Base-by-base conservation (phyloP, 257 asterid genomes). In the Penstemon davidsonii region DNA sequence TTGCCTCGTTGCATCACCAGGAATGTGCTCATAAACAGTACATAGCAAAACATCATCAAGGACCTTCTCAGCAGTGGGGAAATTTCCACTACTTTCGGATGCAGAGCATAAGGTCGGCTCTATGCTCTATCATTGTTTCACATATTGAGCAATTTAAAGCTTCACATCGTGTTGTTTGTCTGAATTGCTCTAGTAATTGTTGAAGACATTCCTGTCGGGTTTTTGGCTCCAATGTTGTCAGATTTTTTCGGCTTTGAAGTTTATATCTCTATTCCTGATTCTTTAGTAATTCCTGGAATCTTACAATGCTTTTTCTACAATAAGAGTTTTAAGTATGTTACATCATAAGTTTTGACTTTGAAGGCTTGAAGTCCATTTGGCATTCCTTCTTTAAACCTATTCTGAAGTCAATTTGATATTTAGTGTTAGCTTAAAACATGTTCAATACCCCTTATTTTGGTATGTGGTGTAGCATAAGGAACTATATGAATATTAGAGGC, bases 1-100 rank as follows among this genome's bases (percentile, higher is more conserved):
- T 59, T 62, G 41, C 64, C 51, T 76, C 36, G 33, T 62, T 75
- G 25, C 41, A 60, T 65, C 47, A 18, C 67, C 70, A 93, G 98
- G 96, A 80, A 67, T 90, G 94, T 97, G 98, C 97, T 76, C 97
- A 90, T 76, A 85, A 88, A 63, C 95, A 76, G 77, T 88, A 90
- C 85, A 83, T 93, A 57, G 89, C 91, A 68, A 93, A 93, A 75
- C 99, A 93, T 86, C 96, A 88, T 49, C 99, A 93, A 72, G 99
- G 94, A 55, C 96, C 99, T 80, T 88, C 97, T 75, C 97, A 93
- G 80, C 97, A 88, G 82, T 93, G 99, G 99, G 99, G 99, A 61
- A 90, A 88, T 80, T 93, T 88, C 77, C 82, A 80, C 80, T 93
- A 93, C 79, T 93, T 84, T 43, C 87, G 97, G 82, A 93, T 93